A percentile compares a stretch with the other conserved stretches of the same genome.
phyloP scores from a whole-genome alignment of 768 basidiomycete genomes.

The Pseudohyphozyma bogoriensis region DNA sequence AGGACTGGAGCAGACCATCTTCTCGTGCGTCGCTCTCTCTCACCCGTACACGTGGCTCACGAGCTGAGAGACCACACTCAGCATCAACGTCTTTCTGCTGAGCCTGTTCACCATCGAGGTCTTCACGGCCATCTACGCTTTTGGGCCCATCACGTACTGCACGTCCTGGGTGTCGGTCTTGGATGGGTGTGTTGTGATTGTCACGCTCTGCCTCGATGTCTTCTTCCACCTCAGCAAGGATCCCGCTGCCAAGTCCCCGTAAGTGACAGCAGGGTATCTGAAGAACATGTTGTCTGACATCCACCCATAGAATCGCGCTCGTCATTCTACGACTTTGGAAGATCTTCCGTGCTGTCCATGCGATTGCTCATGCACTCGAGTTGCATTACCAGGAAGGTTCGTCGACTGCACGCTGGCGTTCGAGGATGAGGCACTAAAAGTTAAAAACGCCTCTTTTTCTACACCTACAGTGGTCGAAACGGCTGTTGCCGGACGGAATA shows the following conservation, averaged over 20 bases:
- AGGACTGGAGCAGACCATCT: conserved; percentile 12
- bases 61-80: neutral
- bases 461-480: conserved; percentile 13
- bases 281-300: no score
- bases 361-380: conserved; percentile 20
- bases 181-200: conserved; percentile 23
- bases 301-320: conserved; percentile 13
- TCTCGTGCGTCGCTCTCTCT: conserved; percentile 2
- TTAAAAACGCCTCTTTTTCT: neutral
- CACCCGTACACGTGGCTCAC: neutral
- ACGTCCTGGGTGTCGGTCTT: conserved; percentile 8
- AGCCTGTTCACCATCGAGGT: conserved; percentile 21
- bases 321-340: conserved; percentile 25
- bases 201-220: conserved; percentile 18
- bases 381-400: conserved; percentile 13
- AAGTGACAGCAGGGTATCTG: no score
- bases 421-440: no score
- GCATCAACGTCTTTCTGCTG: conserved; percentile 21
- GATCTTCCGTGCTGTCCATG: conserved; percentile 25
- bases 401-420: neutral
- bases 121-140: conserved; percentile 19
- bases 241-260: conserved; percentile 16
- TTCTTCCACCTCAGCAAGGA: conserved; percentile 23
- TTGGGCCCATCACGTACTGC: conserved; percentile 19
- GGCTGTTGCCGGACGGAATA: conserved; percentile 2